These are phyloP conservation scores for Diplodia mutila DNA, from an alignment of 2,329 filamentous ascomycete genomes.

Conservation along the genomic window DNA sequence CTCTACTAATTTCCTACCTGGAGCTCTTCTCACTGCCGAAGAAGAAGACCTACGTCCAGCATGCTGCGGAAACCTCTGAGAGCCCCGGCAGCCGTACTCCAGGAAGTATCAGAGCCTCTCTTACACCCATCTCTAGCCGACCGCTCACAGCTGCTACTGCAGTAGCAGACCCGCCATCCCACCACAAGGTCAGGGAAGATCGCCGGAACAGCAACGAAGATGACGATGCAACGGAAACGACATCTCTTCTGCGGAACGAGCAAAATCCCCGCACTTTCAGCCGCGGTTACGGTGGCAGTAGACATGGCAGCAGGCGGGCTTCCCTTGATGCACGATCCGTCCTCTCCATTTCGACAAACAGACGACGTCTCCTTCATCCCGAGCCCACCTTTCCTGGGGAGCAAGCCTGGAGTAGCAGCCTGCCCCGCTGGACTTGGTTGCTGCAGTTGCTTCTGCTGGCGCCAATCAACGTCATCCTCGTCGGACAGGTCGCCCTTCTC, in stretches of 20 bases:
- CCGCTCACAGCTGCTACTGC: conserved; percentile 37
- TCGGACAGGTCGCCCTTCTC: conserved; percentile 76
- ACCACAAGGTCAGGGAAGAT: conserved; percentile 21
- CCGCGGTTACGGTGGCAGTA: conserved; percentile 30
- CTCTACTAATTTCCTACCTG: conserved; percentile 73
- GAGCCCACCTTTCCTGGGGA: conserved; percentile 51
- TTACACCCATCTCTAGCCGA: conserved; percentile 40
- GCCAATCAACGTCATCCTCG: conserved; percentile 75
- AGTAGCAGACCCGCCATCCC: conserved; percentile 36
- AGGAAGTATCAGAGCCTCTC: conserved; percentile 30
- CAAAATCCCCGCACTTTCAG: conserved; percentile 56
- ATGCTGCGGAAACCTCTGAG: conserved; percentile 43
- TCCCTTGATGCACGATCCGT: conserved; percentile 39
- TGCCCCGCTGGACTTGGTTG: conserved; percentile 86
- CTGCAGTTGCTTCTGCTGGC: conserved; percentile 81
- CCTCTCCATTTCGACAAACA: conserved; percentile 17
- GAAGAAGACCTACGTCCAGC: conserved; percentile 71
- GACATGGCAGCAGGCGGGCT: conserved; percentile 50
- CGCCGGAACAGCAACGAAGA: conserved; percentile 29
- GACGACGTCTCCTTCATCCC: not conserved
- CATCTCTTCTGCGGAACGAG: conserved; percentile 58
- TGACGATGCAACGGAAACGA: conserved; percentile 58
- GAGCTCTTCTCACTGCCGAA: conserved; percentile 75
- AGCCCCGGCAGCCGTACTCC: conserved; percentile 27
- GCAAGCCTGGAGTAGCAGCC: conserved; percentile 79